Evolutionary conservation across 2,329 filamentous ascomycete species (phyloP).

Genomic region (Fusarium euwallaceae): DNA sequence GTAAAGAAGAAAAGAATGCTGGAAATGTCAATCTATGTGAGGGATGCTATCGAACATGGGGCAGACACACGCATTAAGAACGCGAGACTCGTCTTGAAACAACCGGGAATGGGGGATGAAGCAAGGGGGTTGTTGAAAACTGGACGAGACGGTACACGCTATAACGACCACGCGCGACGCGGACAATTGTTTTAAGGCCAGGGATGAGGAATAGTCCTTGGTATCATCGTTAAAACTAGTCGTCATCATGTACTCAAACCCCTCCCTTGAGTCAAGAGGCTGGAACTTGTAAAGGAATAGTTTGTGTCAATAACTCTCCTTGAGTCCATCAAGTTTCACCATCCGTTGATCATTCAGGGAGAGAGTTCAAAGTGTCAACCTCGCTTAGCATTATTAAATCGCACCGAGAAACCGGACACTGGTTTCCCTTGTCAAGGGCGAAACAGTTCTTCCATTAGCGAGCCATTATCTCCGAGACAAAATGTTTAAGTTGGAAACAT

Average conservation of each 20-base stretch:
- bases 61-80: not conserved
- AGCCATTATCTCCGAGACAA: conserved; percentile 15
- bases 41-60: conserved; percentile 37
- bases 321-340: conserved; percentile 2
- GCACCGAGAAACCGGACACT: conserved; percentile 18
- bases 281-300: conserved; percentile 28
- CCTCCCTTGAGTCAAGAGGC: conserved; percentile 9
- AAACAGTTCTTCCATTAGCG: not conserved
- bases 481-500: conserved; percentile 2
- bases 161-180: conserved; percentile 2
- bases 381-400: not conserved
- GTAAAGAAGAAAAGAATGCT: conserved; percentile 2
- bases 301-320: conserved; percentile 4
- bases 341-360: conserved; percentile 6
- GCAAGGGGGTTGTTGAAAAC: conserved; percentile 22
- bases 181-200: conserved; percentile 24
- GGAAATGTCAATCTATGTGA: conserved; percentile 27
- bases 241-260: conserved; percentile 1
- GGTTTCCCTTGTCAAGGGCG: not conserved
- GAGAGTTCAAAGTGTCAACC: not conserved
- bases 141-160: not conserved
- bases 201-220: conserved; percentile 16
- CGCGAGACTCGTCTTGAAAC: conserved; percentile 22
- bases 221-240: not conserved
- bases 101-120: conserved; percentile 27